Evolutionary conservation across 768 basidiomycete genomes (phyloP).

Genomic region (Naganishia antarctica): DNA sequence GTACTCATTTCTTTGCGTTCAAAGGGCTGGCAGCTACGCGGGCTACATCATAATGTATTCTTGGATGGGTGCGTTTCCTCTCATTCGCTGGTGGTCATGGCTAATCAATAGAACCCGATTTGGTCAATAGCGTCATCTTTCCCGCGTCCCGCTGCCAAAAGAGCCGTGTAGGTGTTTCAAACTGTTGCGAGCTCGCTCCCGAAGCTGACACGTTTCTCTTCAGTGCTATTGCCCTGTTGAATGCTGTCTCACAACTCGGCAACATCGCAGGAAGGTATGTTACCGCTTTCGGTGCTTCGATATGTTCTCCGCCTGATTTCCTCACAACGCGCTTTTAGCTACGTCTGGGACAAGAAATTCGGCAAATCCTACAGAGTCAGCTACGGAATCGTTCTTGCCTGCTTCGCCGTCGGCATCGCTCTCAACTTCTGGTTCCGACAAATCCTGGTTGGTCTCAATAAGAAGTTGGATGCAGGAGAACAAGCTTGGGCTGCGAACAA

Average conservation of each 20-base stretch:
- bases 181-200: constrained; percentile 59
- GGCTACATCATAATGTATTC: too few relatives aligned
- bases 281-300: too few relatives aligned
- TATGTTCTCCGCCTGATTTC: background rate
- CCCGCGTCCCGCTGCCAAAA: constrained; percentile 76
- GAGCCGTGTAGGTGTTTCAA: constrained; percentile 57
- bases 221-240: constrained; percentile 55
- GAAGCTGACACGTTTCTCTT: constrained; percentile 24
- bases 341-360: constrained; percentile 49
- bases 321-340: constrained; percentile 53
- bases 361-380: constrained; percentile 60
- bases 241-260: constrained; percentile 74
- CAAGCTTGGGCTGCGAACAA: constrained; percentile 30
- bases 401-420: constrained; percentile 54
- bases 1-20: constrained; percentile 30
- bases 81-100: constrained; percentile 53
- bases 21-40: constrained; percentile 18
- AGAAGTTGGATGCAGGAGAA: constrained; percentile 47
- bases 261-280: constrained; percentile 62
- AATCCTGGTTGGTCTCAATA: constrained; percentile 47
- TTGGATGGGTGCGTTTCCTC: constrained; percentile 47
- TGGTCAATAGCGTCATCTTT: constrained; percentile 60
- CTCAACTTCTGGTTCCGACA: constrained; percentile 52
- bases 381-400: constrained; percentile 67
- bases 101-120: constrained; percentile 52